Percentiles rank a stretch among this genome's conserved stretches.
Conservation (phyloP, 805 yeast genomes). For the Jamesozyma jinghongensis region DNA sequence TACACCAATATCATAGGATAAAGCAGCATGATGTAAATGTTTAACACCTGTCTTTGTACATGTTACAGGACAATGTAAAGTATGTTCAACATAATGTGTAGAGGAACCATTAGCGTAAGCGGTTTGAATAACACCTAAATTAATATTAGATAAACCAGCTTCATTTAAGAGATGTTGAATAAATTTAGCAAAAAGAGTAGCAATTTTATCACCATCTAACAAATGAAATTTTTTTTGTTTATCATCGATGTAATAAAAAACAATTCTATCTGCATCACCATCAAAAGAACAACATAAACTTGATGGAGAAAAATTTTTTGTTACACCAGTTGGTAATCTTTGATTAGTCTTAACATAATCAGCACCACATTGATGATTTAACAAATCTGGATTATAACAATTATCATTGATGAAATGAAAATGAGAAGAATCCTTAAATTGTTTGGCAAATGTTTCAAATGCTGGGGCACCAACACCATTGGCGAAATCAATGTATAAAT, state of each 20-base stretch:
- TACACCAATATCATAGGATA: constrained; percentile 77
- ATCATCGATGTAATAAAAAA: constrained; percentile 54
- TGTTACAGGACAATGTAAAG: constrained; percentile 63
- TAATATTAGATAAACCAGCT: constrained; percentile 29
- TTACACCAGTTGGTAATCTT: constrained; percentile 54
- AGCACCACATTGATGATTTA: constrained; percentile 86
- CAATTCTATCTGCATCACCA: constrained; percentile 95
- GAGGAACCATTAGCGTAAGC: constrained; percentile 97
- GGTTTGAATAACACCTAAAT: constrained; percentile 86
- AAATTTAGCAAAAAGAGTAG: constrained; percentile 70
- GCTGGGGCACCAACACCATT: constrained; percentile 95
- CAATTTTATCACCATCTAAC: constrained; percentile 89
- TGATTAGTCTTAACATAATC: constrained; percentile 92
- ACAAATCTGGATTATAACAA: constrained; percentile 42
- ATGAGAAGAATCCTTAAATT: constrained; percentile 30
- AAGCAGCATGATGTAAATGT: constrained; percentile 84
- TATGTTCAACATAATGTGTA: constrained; percentile 55
- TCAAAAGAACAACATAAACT: constrained; percentile 76
- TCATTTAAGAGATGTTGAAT: constrained; percentile 45
- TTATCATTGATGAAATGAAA: constrained; percentile 44
- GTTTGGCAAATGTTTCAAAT: constrained; percentile 37
- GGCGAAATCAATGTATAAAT: constrained; percentile 76
- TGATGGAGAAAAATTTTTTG: constrained; percentile 27
- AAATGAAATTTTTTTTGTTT: constrained; percentile 37
- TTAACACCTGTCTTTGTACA: constrained; percentile 96